Evolutionary conservation across 78 protist species (phyloP), one percentile per base, ranked within the genome.

Genomic region (Chrysochromulina parva): DNA sequence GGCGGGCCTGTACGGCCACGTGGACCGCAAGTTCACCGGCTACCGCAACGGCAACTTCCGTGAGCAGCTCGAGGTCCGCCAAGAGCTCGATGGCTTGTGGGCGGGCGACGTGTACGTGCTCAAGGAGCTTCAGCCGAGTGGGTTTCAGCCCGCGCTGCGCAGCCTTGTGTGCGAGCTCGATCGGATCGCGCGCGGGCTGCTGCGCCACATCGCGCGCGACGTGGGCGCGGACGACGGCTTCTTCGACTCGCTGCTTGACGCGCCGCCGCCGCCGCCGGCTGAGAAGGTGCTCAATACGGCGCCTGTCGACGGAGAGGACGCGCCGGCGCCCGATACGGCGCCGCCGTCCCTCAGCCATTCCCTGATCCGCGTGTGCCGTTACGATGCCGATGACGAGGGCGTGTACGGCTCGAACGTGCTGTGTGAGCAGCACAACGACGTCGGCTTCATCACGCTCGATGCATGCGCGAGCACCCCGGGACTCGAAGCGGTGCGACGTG

Each of bases 51-150:
- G 84, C 1, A 48, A 48, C 13, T 74, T 10, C 84, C 84, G 84
- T 28, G 84, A 74, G 84, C 84, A 74, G 84, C 84, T 74, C 10
- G 84, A 74, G 84, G 84, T 74, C 58, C 84, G 84, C 48, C 2
- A 22, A 11, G 28, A 58, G 62, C n/a, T n/a, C n/a, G n/a, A n/a
- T n/a, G n/a, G n/a, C n/a, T n/a, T n/a, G n/a, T n/a, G n/a, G n/a
- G n/a, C n/a, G n/a, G n/a, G n/a, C n/a, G n/a, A n/a, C n/a, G n/a
- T n/a, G n/a, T n/a, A n/a, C n/a, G n/a, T n/a, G n/a, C n/a, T n/a
- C n/a, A n/a, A n/a, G n/a, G n/a, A n/a, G n/a, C n/a, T n/a, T n/a
- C n/a, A n/a, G n/a, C n/a, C n/a, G n/a, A n/a, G n/a, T n/a, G n/a
- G n/a, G n/a, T n/a, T n/a, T n/a, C n/a, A n/a, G n/a, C n/a, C n/a